phyloP scores from a whole-genome alignment of 495 filamentous ascomycete genomes.

The Penicillium antarcticum region DNA sequence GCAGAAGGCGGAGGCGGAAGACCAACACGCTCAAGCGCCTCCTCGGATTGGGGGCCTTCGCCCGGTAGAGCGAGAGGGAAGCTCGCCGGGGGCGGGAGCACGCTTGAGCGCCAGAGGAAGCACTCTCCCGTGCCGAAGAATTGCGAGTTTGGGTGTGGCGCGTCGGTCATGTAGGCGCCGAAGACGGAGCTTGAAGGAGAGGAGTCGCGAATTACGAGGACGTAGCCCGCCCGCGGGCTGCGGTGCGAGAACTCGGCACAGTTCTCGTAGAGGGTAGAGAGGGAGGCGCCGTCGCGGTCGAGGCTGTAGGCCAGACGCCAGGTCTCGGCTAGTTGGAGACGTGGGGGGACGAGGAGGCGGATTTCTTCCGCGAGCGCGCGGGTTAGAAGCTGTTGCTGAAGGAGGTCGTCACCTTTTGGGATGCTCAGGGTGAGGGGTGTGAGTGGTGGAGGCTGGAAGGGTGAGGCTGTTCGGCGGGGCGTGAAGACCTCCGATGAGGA shows the following conservation, averaged over 20 bases:
- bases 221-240: slow-evolving; percentile 75
- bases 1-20: slow-evolving; percentile 70
- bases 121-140: slow-evolving; percentile 97
- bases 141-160: slow-evolving; percentile 71
- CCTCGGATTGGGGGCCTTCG: slow-evolving; percentile 30
- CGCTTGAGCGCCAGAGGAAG: slow-evolving; percentile 88
- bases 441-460: slow-evolving; percentile 59
- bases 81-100: slow-evolving; percentile 44
- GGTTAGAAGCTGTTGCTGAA: slow-evolving; percentile 56
- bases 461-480: slow-evolving; percentile 51
- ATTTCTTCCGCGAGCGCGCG: slow-evolving; percentile 87
- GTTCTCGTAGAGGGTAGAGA: slow-evolving; percentile 82
- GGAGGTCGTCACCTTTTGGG: slow-evolving; percentile 26
- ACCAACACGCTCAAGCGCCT: slow-evolving; percentile 37
- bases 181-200: slow-evolving; percentile 62
- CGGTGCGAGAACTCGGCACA: slow-evolving; percentile 55
- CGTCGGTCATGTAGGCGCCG: slow-evolving; percentile 90
- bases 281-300: slow-evolving; percentile 86
- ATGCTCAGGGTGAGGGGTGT: slow-evolving; percentile 51
- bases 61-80: slow-evolving; percentile 46
- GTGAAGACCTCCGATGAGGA: slow-evolving; percentile 41
- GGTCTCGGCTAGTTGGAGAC: slow-evolving; percentile 79
- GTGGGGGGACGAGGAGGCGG: slow-evolving; percentile 77
- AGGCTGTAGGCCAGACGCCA: slow-evolving; percentile 88
- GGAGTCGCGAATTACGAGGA: slow-evolving; percentile 78